phyloP scores from a whole-genome alignment of 139 green algal species.

The Coelastrella sp. region DNA sequence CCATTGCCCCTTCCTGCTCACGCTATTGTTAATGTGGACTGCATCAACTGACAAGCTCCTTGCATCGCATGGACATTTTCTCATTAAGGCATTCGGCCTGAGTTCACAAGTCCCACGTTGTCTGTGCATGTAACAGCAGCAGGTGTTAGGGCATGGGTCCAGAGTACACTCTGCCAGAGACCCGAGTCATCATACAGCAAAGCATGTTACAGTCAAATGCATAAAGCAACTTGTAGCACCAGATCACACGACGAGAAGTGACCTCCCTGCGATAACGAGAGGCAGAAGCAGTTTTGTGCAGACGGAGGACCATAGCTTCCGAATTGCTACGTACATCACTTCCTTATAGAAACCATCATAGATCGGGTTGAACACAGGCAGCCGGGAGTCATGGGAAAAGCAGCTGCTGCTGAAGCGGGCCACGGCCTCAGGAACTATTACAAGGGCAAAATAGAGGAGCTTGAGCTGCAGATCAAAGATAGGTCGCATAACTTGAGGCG shows the following conservation, averaged over 20 bases:
- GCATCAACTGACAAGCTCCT: too few relatives aligned
- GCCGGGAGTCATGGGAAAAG: conserved; percentile 25
- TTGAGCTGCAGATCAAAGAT: conserved; percentile 93
- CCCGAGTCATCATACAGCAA: too few relatives aligned
- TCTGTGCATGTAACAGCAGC: not conserved
- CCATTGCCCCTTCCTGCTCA: too few relatives aligned
- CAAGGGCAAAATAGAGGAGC: conserved; percentile 91
- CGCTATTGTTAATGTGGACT: too few relatives aligned
- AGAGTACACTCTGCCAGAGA: too few relatives aligned
- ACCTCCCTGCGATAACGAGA: not conserved
- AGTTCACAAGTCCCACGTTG: too few relatives aligned
- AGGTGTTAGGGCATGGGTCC: not conserved
- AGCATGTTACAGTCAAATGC: not conserved
- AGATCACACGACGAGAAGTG: not conserved
- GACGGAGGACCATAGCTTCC: not conserved
- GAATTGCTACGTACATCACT: not conserved
- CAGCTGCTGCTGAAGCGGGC: not conserved
- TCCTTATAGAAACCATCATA: not conserved
- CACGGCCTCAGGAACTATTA: conserved; percentile 63
- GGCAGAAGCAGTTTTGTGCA: not conserved
- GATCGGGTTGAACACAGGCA: not conserved
- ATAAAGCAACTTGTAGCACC: too few relatives aligned
- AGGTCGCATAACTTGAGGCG: conserved; percentile 95
- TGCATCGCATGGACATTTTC: too few relatives aligned
- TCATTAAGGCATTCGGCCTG: too few relatives aligned